phyloP scores from a whole-genome alignment of 495 filamentous ascomycete genomes.

The Barbatosphaeria neglecta region DNA sequence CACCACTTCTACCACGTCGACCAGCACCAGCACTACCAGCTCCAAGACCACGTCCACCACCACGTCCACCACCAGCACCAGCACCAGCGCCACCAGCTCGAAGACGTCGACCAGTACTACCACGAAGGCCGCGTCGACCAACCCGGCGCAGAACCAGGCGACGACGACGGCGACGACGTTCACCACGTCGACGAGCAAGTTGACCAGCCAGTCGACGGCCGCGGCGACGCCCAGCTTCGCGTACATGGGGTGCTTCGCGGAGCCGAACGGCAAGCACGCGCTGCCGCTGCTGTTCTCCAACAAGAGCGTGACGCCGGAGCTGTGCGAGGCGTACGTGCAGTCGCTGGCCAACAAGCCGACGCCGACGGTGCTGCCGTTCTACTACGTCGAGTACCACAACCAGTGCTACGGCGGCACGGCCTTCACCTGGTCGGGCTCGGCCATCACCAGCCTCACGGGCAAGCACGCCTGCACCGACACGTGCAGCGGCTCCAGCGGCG shows the following conservation, averaged over 20 bases:
- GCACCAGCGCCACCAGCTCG: neutral
- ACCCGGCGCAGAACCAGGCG: conserved; percentile 1
- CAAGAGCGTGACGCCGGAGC: conserved; percentile 12
- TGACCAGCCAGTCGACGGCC: neutral
- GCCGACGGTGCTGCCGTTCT: conserved; percentile 5
- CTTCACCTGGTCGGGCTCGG: conserved; percentile 6
- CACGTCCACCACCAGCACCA: neutral
- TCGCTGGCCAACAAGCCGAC: conserved; percentile 4
- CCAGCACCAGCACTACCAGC: neutral
- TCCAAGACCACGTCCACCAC: conserved; percentile 1
- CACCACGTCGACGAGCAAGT: neutral
- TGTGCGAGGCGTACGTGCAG: conserved; percentile 10
- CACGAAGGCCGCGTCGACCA: conserved; percentile 4
- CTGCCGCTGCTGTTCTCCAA: conserved; percentile 10
- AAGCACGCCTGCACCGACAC: conserved; percentile 12
- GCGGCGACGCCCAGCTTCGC: conserved; percentile 5
- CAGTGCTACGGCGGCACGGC: conserved; percentile 14
- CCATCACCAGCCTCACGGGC: conserved; percentile 9
- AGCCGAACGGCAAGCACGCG: conserved; percentile 10
- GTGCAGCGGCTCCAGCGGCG: conserved; percentile 7
- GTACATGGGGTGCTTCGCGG: conserved; percentile 18
- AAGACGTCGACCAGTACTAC: conserved; percentile 2
- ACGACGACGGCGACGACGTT: neutral
- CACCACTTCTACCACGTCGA: neutral
- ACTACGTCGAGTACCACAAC: conserved; percentile 12